Evolutionary conservation across 164 flowering plant genomes (phyloP), one percentile per base, ranked within the genome.

Genomic region (Chimonanthus praecox): DNA sequence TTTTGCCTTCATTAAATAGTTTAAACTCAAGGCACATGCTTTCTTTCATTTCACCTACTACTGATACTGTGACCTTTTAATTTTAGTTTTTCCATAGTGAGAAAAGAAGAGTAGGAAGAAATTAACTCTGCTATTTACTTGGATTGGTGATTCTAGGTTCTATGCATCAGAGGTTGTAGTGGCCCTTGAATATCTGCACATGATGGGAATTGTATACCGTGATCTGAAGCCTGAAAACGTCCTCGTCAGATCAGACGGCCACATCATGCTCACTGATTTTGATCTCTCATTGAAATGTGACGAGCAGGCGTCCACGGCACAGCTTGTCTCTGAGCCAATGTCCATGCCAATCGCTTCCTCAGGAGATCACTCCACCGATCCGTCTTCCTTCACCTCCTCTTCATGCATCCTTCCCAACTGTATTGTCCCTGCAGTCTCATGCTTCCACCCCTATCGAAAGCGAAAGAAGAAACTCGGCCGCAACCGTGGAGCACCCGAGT

Each of bases 191-290:
- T 94, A 92, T 76, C 78, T 94, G 3, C 98, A 94, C 86, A 86
- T 92, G 89, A 77, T 86, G 83, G 97, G 98, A 5, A 87, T 94
- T 5, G 89, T 94, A 2, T 94, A 94, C 86, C 87, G 98, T 3
- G 98, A 94, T 69, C 85, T 94, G 1, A 94, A 94, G 77, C 98
- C 98, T 2, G 98, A 94, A 71, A 94, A 94, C 75, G 90, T 94
- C 13, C 85, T 94, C 0, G 86, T 94, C 0, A 79, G 94, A 71
- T 77, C 85, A 1, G 98, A 94, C 71, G 98, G 98, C 18, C 98
- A 92, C 82, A 92, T 92, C 5, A 91, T 91, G 96, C 85, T 92
- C 18, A 89, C 98, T 0, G 98, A 92, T 78, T 94, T 94, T 68
- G 98, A 94, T 72, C 89, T 92, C 64, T 92, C 98, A 0, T 74